Percentiles rank a stretch among this genome's conserved stretches.
Evolutionary conservation across 768 basidiomycete genomes (phyloP).

Genomic region (Auricularia sp.): DNA sequence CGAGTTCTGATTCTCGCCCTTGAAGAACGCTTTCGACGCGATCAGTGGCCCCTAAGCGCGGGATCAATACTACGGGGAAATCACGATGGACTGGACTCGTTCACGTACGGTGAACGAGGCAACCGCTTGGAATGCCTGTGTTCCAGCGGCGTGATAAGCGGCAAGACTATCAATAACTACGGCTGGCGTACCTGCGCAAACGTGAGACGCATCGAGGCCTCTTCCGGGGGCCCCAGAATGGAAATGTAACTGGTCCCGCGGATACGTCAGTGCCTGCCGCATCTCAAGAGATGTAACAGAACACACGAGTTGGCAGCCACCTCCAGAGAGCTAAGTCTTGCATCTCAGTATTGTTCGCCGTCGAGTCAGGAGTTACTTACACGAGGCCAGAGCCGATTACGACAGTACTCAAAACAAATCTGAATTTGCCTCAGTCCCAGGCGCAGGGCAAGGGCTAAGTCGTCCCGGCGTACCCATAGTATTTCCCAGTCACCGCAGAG

Average conservation of each 20-base stretch:
- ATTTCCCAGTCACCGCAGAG: conserved; percentile 25
- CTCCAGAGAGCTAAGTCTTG: not conserved
- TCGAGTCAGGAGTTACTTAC: not conserved
- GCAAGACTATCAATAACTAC: not conserved
- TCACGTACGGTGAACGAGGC: conserved; percentile 21
- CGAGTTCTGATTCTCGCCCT: conserved; percentile 19
- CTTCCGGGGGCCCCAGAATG: conserved; percentile 19
- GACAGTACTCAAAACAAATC: conserved; percentile 24
- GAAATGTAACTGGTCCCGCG: conserved; percentile 16
- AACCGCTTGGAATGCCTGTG: conserved; percentile 23
- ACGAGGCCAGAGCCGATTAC: conserved; percentile 24
- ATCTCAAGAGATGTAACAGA: not conserved
- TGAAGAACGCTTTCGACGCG: conserved; percentile 28
- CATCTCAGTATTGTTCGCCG: not conserved
- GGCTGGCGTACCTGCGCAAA: conserved; percentile 23
- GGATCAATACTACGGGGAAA: not conserved
- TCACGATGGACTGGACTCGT: not conserved
- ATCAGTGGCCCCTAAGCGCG: conserved; percentile 21
- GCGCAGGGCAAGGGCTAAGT: too few species aligned
- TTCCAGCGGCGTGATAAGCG: not conserved
- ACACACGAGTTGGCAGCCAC: conserved; percentile 22
- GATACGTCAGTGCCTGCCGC: not conserved
- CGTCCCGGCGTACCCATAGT: conserved; percentile 15
- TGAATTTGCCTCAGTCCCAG: too few species aligned
- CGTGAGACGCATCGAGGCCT: conserved; percentile 28